Conservation (phyloP, 73 alveolate genomes). For the Paramecium bursaria region DNA sequence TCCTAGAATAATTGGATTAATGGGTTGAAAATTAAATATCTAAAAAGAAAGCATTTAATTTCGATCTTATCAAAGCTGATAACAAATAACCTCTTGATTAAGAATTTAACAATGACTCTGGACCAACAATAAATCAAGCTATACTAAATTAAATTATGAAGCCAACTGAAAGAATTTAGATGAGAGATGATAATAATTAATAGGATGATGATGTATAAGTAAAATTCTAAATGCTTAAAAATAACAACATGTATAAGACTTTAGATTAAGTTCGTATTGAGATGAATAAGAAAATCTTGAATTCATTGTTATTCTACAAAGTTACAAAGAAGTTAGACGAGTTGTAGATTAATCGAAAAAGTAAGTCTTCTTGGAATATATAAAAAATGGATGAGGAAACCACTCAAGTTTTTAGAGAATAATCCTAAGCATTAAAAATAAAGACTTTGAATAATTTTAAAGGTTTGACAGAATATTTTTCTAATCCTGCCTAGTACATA, state of each 20-base stretch:
- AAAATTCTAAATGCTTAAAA: conserved; percentile 31
- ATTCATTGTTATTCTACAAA: conserved; percentile 8
- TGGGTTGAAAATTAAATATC: conserved; percentile 50
- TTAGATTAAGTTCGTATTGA: conserved; percentile 42
- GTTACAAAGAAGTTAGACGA: conserved; percentile 43
- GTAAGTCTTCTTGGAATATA: conserved; percentile 37
- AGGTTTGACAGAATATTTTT: conserved; percentile 52
- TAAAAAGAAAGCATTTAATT: conserved; percentile 19
- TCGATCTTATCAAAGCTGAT: conserved; percentile 21
- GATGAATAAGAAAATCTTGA: conserved; percentile 46
- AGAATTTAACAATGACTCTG: conserved; percentile 27
- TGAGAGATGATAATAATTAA: background rate
- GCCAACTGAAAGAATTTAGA: background rate
- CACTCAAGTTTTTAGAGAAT: conserved; percentile 35
- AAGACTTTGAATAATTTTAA: conserved; percentile 40
- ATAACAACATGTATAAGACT: conserved; percentile 15
- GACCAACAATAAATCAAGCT: conserved; percentile 17
- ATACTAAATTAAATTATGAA: conserved; percentile 49
- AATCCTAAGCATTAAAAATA: conserved; percentile 6
- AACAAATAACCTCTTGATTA: conserved; percentile 12
- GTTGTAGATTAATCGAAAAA: conserved; percentile 27
- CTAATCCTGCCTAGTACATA: conserved; percentile 54
- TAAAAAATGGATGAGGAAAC: conserved; percentile 51
- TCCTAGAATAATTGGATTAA: conserved; percentile 49
- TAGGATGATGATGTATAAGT: conserved; percentile 25